These are phyloP conservation scores for Populus hybrid DNA, from an alignment of 441 rosid species.

Conservation along the genomic window DNA sequence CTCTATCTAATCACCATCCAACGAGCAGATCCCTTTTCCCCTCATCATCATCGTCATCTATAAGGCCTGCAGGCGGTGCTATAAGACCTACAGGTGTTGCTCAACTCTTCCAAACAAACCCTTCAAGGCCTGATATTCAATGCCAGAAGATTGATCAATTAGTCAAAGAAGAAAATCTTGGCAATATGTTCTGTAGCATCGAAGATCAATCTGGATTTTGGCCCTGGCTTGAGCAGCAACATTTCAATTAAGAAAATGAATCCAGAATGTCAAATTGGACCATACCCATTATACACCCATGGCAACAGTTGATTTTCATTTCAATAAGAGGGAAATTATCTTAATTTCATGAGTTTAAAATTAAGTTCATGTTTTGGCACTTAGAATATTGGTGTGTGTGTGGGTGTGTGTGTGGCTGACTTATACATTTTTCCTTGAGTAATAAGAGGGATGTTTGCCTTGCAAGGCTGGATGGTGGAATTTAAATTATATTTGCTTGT, in stretches of 20 bases:
- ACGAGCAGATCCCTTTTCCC: conserved; percentile 54
- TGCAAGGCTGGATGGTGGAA: conserved; percentile 26
- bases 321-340: conserved; percentile 6
- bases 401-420: neutral
- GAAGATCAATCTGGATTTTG: conserved; percentile 90
- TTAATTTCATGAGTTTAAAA: conserved; percentile 20
- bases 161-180: conserved; percentile 84
- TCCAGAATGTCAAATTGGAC: neutral
- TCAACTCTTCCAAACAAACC: conserved; percentile 55
- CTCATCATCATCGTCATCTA: conserved; percentile 28
- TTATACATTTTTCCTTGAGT: conserved; percentile 1
- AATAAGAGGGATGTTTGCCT: neutral
- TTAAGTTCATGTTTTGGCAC: conserved; percentile 22
- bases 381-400: conserved; percentile 29
- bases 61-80: conserved; percentile 24
- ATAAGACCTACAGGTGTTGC: conserved; percentile 24
- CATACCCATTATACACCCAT: conserved; percentile 15
- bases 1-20: conserved; percentile 41
- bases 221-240: conserved; percentile 98
- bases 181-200: conserved; percentile 81
- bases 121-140: conserved; percentile 24
- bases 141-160: conserved; percentile 40
- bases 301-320: conserved; percentile 2
- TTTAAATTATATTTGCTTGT: conserved; percentile 15
- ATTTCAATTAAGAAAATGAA: conserved; percentile 51